Percentiles rank a stretch among this genome's conserved stretches.
These are phyloP conservation scores for Leccinum ochraceum DNA, from an alignment of 768 basidiomycete genomes.

Conservation along the genomic window DNA sequence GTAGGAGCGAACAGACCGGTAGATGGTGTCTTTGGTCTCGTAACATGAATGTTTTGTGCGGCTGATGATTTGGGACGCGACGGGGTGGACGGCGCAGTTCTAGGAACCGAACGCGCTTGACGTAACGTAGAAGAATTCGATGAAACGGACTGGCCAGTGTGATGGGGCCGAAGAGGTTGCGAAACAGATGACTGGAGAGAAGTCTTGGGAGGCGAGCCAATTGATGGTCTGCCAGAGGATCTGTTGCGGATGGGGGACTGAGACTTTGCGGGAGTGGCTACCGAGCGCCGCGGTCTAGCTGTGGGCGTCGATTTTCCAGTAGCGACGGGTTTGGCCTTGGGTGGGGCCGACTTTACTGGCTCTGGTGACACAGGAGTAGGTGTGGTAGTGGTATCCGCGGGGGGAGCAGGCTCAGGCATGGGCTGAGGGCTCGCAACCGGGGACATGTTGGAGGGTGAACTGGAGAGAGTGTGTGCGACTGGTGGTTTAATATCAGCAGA, in stretches of 20 bases:
- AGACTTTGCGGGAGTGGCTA: slow-evolving; percentile 33
- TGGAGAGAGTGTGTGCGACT: slow-evolving; percentile 36
- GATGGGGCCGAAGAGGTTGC: slow-evolving; percentile 39
- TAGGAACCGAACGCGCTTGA: slow-evolving; percentile 26
- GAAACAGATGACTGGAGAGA: slow-evolving; percentile 38
- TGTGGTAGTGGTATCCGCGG: slow-evolving; percentile 20
- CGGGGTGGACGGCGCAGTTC: slow-evolving; percentile 33
- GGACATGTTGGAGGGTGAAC: slow-evolving; percentile 27
- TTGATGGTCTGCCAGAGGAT: slow-evolving; percentile 24
- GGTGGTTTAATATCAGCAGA: slow-evolving; percentile 39
- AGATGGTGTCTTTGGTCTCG: slow-evolving; percentile 61
- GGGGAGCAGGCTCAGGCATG: slow-evolving; percentile 24
- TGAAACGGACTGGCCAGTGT: slow-evolving; percentile 42
- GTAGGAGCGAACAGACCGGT: slow-evolving; percentile 79
- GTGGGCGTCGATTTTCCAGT: slow-evolving; percentile 26
- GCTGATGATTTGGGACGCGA: slow-evolving; percentile 40
- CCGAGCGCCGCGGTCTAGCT: slow-evolving; percentile 19
- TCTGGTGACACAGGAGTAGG: slow-evolving; percentile 25
- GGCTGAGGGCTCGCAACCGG: slow-evolving; percentile 33
- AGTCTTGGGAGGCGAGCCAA: slow-evolving; percentile 30
- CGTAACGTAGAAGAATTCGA: slow-evolving; percentile 35
- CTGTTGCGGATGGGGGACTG: slow-evolving; percentile 21
- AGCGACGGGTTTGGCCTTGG: slow-evolving; percentile 19
- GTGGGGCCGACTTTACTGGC: slow-evolving; percentile 21
- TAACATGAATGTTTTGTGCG: slow-evolving; percentile 16